Percentiles rank a stretch among this genome's conserved stretches.
phyloP scores from a whole-genome alignment of 2,329 filamentous ascomycete species.

The Neofusicoccum parvum region DNA sequence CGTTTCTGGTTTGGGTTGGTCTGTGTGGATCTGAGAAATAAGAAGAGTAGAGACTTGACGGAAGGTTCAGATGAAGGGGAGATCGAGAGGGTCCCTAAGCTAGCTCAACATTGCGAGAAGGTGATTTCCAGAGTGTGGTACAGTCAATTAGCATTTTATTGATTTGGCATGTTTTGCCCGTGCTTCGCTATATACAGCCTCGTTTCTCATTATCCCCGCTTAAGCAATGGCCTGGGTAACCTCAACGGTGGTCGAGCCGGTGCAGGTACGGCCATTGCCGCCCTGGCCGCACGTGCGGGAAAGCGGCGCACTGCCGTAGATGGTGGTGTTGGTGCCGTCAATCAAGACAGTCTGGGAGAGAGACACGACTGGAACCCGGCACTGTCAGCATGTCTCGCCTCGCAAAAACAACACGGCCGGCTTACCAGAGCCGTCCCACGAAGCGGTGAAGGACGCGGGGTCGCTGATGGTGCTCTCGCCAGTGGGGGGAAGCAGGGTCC shows the following conservation, averaged over 20 bases:
- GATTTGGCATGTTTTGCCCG: too few species aligned
- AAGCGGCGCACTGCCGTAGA: background rate
- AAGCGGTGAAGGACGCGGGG: background rate
- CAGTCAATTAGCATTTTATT: too few species aligned
- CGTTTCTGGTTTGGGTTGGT: background rate
- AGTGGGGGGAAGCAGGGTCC: background rate
- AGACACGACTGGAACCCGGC: background rate
- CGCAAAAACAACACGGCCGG: too few species aligned
- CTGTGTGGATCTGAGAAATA: too few species aligned
- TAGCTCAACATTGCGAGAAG: too few species aligned
- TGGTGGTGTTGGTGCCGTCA: background rate
- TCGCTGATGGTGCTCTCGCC: background rate
- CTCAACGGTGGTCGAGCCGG: background rate
- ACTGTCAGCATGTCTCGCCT: too few species aligned
- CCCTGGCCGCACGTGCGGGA: background rate
- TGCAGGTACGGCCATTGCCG: background rate
- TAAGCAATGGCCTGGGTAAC: constrained; percentile 7
- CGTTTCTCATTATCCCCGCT: background rate
- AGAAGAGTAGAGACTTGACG: too few species aligned
- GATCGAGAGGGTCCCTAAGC: too few species aligned
- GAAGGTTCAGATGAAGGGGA: too few species aligned
- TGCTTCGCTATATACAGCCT: background rate
- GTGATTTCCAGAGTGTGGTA: too few species aligned
- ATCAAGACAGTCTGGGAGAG: background rate
- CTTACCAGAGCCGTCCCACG: background rate